Percentiles rank a stretch among this genome's conserved stretches.
These are phyloP conservation scores for Cyberlindnera saturnus DNA, from an alignment of 805 yeast species.

Conservation along the genomic window DNA sequence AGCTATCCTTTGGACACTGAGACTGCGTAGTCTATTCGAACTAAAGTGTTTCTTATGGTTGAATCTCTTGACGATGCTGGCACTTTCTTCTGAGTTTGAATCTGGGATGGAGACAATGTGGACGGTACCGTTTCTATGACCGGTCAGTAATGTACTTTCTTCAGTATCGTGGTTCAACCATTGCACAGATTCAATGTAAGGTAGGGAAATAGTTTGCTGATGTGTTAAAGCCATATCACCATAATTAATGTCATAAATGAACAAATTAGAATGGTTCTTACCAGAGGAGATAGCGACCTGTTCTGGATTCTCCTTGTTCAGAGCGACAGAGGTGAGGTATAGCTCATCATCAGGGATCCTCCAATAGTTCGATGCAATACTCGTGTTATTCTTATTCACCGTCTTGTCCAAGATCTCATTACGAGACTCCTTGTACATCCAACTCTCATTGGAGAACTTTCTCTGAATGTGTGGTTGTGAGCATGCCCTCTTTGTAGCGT, in stretches of 20 bases:
- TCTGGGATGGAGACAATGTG: slow-evolving; percentile 69
- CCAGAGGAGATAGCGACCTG: slow-evolving; percentile 51
- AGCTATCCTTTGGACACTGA: slow-evolving; percentile 12
- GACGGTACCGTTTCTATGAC: slow-evolving; percentile 70
- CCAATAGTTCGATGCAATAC: slow-evolving; percentile 25
- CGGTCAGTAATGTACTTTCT: slow-evolving; percentile 49
- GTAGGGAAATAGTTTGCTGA: slow-evolving; percentile 51
- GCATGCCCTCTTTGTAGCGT: slow-evolving; percentile 13
- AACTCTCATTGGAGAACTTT: slow-evolving; percentile 14
- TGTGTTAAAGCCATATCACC: slow-evolving; percentile 42
- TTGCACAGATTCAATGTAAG: slow-evolving; percentile 45
- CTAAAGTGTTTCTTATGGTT: slow-evolving; percentile 67
- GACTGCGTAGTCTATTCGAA: slow-evolving; percentile 14
- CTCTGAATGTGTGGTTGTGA: slow-evolving; percentile 2
- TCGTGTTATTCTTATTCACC: slow-evolving; percentile 34
- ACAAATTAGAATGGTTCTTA: slow-evolving; percentile 37
- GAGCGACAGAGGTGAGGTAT: slow-evolving; percentile 40
- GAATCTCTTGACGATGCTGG: slow-evolving; percentile 72
- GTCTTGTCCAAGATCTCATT: slow-evolving; percentile 35
- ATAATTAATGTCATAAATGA: slow-evolving; percentile 42
- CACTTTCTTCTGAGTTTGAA: slow-evolving; percentile 41
- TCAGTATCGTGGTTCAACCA: slow-evolving; percentile 41
- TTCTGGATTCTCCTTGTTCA: slow-evolving; percentile 21
- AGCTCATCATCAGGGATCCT: slow-evolving; percentile 27
- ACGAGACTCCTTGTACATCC: slow-evolving; percentile 21